Evolutionary conservation across 768 basidiomycete genomes (phyloP), one percentile per base, ranked within the genome.

Genomic region (Boletus sensibilis): DNA sequence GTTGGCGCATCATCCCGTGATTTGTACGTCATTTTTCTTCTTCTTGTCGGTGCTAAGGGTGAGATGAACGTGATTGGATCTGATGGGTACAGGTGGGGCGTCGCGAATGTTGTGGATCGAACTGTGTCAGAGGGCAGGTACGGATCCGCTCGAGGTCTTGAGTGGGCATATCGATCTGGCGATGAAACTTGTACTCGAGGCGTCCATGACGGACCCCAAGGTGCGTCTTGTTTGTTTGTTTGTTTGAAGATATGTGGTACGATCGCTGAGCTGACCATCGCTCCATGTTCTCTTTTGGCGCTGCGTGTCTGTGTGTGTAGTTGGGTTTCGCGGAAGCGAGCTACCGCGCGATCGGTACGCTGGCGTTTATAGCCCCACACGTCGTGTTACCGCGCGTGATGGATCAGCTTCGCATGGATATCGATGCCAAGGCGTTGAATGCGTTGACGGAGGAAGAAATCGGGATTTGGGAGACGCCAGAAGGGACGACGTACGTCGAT

Each of bases 381-480:
- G 62, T 74, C 0, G 82, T 88, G 11, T 74, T 97, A 3, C 87
- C 90, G 0, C 81, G 80, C 23, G 68, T 95, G n/a, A 70, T 93
- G 44, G 79, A 81, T 2, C 90, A 88, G 58, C 68, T 94, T 4
- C 74, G 76, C 23, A 64, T 69, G 0, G 90, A 94, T 66, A 78
- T 98, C n/a, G 76, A 87, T 53, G 76, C 83, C 0, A 60, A 68
- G 1, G 67, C 74, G n/a, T 74, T 95, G 48, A 79, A 82, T 20
- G 72, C 82, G 16, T 71, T 98, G 54, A 86, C 86, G 0, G 79
- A 87, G 13, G 76, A 80, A 9, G 94, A 97, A 43, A 68, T 93
- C 18, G 90, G 85, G 6, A 86, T 97, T 14, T 98, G 92, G 93
- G 75, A 76, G 4, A 94, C 94, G 1, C 90, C 91, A 0, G 85